Base-by-base conservation (phyloP, 805 yeast species). In the Lachancea sp. region DNA sequence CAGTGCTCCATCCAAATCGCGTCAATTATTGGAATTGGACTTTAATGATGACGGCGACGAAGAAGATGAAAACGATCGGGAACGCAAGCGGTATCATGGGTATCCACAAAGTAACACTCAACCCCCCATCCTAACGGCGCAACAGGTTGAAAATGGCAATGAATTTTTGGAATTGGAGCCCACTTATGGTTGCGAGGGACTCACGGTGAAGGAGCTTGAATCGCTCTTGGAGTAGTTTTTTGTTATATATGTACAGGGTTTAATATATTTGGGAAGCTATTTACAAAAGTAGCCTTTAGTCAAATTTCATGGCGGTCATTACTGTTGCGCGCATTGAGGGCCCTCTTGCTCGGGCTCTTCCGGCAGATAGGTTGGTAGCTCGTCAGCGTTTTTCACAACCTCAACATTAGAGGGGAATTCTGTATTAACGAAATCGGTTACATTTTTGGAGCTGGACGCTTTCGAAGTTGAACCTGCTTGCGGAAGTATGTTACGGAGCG, bases 401-500 rank as follows among this genome's bases (percentile, higher is more conserved):
- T 54, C 57, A 40, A 52, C 60, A 12, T 51, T 52, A 3, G 52
- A 56, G 15, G 64, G 59, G 27, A 57, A 56, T 33, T 65, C 63
- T 15, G 65, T 55, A 40, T 62, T 69, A 11, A 39, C 48, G 5
- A 61, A 54, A 20, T 60, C 57, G 8, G 54, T 53, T 17, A 35
- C 33, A 15, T 46, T 29, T 12, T 38, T 17, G 19, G 26, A 30
- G 30, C 30, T 20, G 3, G 36, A 26, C 15, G 47, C 41, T 32
- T 42, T 34, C 35, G 39, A 37, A 4, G 46, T 15, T 15, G 42
- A 31, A 27, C 41, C 40, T 39, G 42, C 42, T 6, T 57, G 63
- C 3, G 85, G 89, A 41, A 85, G 65, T 17, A 82, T 66, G 47
- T 78, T 75, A 51, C 68, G 71, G 42, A 85, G 66, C 49, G 72